phyloP scores from a whole-genome alignment of 2,329 filamentous ascomycete species.

The Colletotrichum scovillei region DNA sequence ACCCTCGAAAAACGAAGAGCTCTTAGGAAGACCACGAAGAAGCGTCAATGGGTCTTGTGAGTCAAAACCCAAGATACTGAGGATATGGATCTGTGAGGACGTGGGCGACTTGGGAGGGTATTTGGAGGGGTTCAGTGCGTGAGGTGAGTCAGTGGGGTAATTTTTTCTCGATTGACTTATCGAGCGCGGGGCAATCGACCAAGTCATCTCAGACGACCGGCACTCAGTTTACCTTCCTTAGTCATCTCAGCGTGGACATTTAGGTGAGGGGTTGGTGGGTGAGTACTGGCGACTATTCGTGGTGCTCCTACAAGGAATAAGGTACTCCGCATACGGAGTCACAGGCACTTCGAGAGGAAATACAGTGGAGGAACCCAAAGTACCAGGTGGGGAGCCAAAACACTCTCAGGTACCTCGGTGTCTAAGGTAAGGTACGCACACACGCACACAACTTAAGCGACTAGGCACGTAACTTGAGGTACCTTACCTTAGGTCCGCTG shows the following conservation, averaged over 20 bases:
- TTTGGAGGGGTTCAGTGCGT: constrained; percentile 29
- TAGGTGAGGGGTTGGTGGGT: not conserved
- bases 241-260: not conserved
- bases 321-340: too few species aligned
- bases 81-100: constrained; percentile 1
- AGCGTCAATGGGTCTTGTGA: not conserved
- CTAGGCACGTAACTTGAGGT: too few species aligned
- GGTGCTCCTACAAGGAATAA: too few species aligned
- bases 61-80: constrained; percentile 1
- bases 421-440: not conserved
- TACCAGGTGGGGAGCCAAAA: too few species aligned
- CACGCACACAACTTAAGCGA: too few species aligned
- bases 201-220: not conserved
- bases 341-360: too few species aligned
- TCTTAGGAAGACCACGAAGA: not conserved
- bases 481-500: too few species aligned
- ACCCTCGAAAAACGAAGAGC: not conserved
- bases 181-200: constrained; percentile 25
- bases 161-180: constrained; percentile 29
- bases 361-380: too few species aligned
- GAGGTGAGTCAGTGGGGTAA: constrained; percentile 35
- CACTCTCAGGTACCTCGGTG: not conserved
- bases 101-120: not conserved
- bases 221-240: not conserved
- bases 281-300: too few species aligned